phyloP scores from a whole-genome alignment of 2,329 filamentous ascomycete species.

The Trichoderma breve region DNA sequence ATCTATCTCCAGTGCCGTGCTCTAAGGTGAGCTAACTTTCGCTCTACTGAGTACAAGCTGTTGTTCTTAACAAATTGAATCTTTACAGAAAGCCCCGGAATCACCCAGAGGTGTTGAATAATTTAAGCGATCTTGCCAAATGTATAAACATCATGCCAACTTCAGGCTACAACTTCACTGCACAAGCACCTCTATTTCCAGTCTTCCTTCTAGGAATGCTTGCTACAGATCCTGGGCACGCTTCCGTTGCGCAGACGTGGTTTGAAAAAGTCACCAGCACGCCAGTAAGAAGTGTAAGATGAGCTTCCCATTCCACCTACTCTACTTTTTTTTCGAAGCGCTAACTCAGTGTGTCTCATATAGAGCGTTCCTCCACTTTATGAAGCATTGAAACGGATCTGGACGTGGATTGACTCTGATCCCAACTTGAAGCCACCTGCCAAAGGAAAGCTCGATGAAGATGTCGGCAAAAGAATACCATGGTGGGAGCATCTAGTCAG shows the following conservation, averaged over 20 bases:
- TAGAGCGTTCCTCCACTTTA: conserved; percentile 43
- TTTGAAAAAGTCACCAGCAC: conserved; percentile 38
- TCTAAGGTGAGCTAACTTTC: conserved; percentile 30
- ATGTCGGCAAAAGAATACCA: conserved; percentile 32
- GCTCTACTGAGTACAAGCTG: background rate
- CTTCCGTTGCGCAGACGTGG: conserved; percentile 33
- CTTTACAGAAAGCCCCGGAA: conserved; percentile 36
- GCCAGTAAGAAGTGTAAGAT: conserved; percentile 41
- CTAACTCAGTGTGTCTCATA: conserved; percentile 21
- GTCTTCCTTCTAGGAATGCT: conserved; percentile 42
- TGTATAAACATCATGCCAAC: conserved; percentile 43
- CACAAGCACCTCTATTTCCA: conserved; percentile 42
- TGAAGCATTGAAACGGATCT: conserved; percentile 34
- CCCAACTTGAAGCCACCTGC: conserved; percentile 23
- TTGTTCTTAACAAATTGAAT: conserved; percentile 14
- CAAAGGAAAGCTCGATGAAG: conserved; percentile 22
- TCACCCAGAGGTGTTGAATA: conserved; percentile 35
- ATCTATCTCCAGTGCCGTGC: conserved; percentile 42
- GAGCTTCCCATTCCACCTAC: background rate
- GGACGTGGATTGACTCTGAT: conserved; percentile 36
- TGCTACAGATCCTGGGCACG: conserved; percentile 32
- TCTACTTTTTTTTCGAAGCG: background rate
- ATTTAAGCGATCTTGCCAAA: conserved; percentile 34
- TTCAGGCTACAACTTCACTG: conserved; percentile 40
- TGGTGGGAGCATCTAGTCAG: conserved; percentile 44